Conservation (phyloP, 495 filamentous ascomycete species). For the Penicillium roqueforti region DNA sequence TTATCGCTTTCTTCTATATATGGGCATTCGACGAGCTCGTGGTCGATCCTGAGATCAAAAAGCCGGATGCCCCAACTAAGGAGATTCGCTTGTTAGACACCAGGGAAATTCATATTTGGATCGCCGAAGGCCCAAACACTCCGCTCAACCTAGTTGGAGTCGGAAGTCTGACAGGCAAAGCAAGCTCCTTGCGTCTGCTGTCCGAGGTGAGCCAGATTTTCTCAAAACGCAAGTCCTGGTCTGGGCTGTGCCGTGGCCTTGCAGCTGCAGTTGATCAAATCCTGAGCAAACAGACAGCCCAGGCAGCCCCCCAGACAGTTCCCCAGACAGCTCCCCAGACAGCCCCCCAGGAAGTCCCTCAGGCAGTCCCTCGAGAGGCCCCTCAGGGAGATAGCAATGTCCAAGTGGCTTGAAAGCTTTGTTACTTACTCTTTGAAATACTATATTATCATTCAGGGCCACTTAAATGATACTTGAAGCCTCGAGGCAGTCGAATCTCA, state of each 20-base stretch:
- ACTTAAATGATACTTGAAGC: background rate
- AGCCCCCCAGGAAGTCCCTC: background rate
- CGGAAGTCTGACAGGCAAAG: background rate
- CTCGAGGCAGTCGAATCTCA: background rate
- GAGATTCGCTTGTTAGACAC: background rate
- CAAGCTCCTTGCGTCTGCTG: background rate
- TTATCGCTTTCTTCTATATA: constrained; percentile 1
- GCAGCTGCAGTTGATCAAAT: background rate
- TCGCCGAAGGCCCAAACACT: background rate
- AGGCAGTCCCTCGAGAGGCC: background rate
- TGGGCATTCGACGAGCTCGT: background rate
- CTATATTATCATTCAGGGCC: background rate
- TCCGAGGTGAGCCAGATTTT: background rate
- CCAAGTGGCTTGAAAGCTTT: background rate
- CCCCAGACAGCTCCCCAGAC: background rate
- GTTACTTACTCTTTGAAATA: background rate
- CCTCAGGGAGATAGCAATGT: background rate
- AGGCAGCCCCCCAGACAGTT: too few species aligned
- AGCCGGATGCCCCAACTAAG: background rate
- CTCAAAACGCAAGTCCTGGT: background rate
- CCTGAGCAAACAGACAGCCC: too few species aligned
- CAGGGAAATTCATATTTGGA: background rate
- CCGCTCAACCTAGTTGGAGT: background rate
- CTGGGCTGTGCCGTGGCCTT: background rate
- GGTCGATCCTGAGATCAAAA: background rate